A percentile compares a stretch with the other conserved stretches of the same genome.
Conservation (phyloP, 495 filamentous ascomycete species). For the Annulohypoxylon stygium region DNA sequence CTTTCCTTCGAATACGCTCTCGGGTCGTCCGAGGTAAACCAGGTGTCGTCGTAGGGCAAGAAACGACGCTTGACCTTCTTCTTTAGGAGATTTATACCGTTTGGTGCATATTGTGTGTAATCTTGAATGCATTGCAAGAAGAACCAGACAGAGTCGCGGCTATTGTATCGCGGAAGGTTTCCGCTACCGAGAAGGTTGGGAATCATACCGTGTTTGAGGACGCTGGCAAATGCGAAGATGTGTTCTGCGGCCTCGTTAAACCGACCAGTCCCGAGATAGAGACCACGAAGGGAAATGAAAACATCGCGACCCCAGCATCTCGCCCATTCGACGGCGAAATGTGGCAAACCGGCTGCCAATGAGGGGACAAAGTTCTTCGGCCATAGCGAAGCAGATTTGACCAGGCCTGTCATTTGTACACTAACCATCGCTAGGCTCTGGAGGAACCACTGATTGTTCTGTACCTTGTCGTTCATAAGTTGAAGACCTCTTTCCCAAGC, state of each 20-base stretch:
- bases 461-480: constrained; percentile 81
- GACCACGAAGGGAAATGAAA: constrained; percentile 92
- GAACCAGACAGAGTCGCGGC: constrained; percentile 97
- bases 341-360: constrained; percentile 92
- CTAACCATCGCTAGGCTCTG: constrained; percentile 90
- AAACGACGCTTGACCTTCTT: constrained; percentile 88
- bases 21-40: constrained; percentile 83
- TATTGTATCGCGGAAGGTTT: constrained; percentile 93
- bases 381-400: constrained; percentile 90
- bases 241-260: constrained; percentile 92
- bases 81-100: constrained; percentile 79
- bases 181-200: constrained; percentile 92
- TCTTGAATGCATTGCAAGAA: constrained; percentile 95
- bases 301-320: constrained; percentile 98
- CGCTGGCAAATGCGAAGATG: constrained; percentile 94
- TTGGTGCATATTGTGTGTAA: constrained; percentile 84
- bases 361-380: constrained; percentile 85
- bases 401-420: constrained; percentile 86
- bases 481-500: constrained; percentile 82
- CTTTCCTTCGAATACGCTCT: constrained; percentile 87
- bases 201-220: constrained; percentile 98
- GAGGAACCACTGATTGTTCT: constrained; percentile 84
- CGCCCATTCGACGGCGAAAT: constrained; percentile 95
- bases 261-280: constrained; percentile 89
- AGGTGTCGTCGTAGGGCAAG: constrained; percentile 93